A percentile compares a stretch with the other conserved stretches of the same genome.
Evolutionary conservation across 1,284 basidiomycete species (phyloP).

Genomic region (Trametes pubescens): DNA sequence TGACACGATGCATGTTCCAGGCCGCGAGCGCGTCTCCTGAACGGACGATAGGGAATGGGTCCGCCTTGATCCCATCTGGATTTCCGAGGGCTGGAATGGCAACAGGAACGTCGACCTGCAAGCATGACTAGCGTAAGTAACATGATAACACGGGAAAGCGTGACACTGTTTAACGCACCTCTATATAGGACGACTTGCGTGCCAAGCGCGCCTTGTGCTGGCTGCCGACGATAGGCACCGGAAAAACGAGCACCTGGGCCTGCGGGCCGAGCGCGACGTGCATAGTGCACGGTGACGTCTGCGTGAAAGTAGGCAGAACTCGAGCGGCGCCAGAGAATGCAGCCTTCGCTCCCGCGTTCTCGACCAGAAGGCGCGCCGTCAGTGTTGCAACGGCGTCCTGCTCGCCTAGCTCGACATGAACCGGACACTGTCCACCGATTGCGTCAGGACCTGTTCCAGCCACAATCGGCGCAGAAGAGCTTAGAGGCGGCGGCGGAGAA

Average conservation of each 20-base stretch:
- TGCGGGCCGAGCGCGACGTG: constrained; percentile 37
- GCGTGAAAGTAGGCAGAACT: constrained; percentile 32
- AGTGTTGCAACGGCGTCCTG: neutral
- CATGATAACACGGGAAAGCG: constrained; percentile 51
- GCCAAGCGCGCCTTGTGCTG: constrained; percentile 44
- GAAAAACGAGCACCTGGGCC: constrained; percentile 42
- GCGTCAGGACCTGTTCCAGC: neutral
- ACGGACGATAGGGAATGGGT: constrained; percentile 45
- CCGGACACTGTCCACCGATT: neutral
- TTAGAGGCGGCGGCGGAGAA: neutral
- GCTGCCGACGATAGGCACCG: constrained; percentile 44
- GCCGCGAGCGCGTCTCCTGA: constrained; percentile 33
- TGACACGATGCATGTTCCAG: constrained; percentile 53
- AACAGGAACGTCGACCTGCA: constrained; percentile 40
- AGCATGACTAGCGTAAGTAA: neutral
- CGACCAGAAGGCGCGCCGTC: constrained; percentile 33
- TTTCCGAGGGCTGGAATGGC: constrained; percentile 36
- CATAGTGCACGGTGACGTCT: constrained; percentile 46
- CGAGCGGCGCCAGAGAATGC: constrained; percentile 30
- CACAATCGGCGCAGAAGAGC: neutral
- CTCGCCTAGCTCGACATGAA: neutral
- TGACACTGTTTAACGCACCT: constrained; percentile 54
- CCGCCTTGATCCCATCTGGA: constrained; percentile 36
- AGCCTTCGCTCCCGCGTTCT: constrained; percentile 32
- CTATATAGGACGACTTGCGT: constrained; percentile 43